These are phyloP conservation scores for Paratinospora sagittata DNA, from an alignment of 164 flowering plant genomes.

Conservation along the genomic window DNA sequence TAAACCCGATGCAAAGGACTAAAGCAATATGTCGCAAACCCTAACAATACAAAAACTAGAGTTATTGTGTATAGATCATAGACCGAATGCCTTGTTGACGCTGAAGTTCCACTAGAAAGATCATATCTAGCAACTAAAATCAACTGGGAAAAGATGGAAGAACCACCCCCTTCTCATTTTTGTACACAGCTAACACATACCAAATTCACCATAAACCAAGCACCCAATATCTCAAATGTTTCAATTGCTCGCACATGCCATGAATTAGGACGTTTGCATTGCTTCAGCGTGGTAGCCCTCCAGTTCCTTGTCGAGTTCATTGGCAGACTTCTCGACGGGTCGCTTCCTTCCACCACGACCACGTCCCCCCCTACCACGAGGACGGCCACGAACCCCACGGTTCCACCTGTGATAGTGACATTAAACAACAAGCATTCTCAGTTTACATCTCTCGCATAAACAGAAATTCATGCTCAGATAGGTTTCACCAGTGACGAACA, in stretches of 20 bases:
- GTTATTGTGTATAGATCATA: background rate
- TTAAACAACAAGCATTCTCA: constrained; percentile 6
- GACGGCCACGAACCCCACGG: constrained; percentile 31
- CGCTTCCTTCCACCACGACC: constrained; percentile 46
- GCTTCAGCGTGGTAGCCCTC: constrained; percentile 81
- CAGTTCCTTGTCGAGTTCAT: constrained; percentile 72
- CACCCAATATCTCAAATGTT: background rate
- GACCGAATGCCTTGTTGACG: background rate
- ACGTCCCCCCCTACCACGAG: constrained; percentile 42
- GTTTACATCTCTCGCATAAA: background rate
- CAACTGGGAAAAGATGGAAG: background rate
- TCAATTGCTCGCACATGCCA: background rate
- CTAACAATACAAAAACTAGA: background rate
- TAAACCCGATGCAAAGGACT: background rate
- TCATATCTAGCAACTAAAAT: background rate
- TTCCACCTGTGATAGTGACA: constrained; percentile 16
- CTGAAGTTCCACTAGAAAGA: background rate
- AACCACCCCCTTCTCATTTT: background rate
- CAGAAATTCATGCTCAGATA: background rate
- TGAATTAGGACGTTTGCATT: constrained; percentile 40
- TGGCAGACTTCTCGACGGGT: constrained; percentile 58
- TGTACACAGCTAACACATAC: constrained; percentile 6
- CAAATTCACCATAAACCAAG: background rate
- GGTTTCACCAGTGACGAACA: background rate
- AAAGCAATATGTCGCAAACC: background rate